Percentiles rank a stretch among this genome's conserved stretches.
These are phyloP conservation scores for Marasmius tenuissimus DNA, from an alignment of 1,284 basidiomycete genomes.

Conservation along the genomic window DNA sequence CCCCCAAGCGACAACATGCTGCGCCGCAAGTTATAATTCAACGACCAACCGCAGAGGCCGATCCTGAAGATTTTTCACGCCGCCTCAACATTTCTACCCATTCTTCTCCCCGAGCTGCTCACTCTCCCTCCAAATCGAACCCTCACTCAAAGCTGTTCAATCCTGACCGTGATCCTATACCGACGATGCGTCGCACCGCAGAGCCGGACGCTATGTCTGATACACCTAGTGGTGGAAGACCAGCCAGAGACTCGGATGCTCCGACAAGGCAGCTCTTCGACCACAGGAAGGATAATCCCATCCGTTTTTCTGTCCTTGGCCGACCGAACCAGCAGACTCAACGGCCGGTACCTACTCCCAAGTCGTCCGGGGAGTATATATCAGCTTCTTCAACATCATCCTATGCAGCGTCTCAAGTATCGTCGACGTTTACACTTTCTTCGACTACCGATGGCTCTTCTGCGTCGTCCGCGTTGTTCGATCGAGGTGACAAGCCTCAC, in stretches of 20 bases:
- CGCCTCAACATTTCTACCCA: slow-evolving; percentile 64
- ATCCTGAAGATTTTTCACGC: slow-evolving; percentile 70
- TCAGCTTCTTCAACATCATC: slow-evolving; percentile 78
- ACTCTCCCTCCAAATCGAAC: slow-evolving; percentile 25
- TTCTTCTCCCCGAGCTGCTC: slow-evolving; percentile 37
- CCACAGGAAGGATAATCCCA: slow-evolving; percentile 81
- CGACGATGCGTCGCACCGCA: slow-evolving; percentile 50
- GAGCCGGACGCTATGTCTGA: slow-evolving; percentile 67
- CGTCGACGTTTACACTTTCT: slow-evolving; percentile 74
- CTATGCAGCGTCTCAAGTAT: slow-evolving; percentile 69
- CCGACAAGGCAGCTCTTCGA: slow-evolving; percentile 72
- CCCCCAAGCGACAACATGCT: slow-evolving; percentile 28
- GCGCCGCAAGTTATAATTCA: slow-evolving; percentile 35
- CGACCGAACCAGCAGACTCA: slow-evolving; percentile 39
- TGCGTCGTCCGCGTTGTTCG: slow-evolving; percentile 67
- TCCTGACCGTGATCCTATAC: slow-evolving; percentile 67
- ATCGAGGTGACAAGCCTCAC: slow-evolving; percentile 39
- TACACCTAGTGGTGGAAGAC: slow-evolving; percentile 27
- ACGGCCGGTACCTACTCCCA: slow-evolving; percentile 48
- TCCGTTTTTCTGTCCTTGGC: slow-evolving; percentile 68
- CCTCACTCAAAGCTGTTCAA: slow-evolving; percentile 60
- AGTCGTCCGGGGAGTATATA: slow-evolving; percentile 64
- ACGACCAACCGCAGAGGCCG: slow-evolving; percentile 43
- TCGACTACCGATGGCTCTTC: slow-evolving; percentile 76
- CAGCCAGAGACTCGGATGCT: slow-evolving; percentile 31